Conservation (phyloP, 2,329 filamentous ascomycete genomes). For the Annulohypoxylon truncatum region DNA sequence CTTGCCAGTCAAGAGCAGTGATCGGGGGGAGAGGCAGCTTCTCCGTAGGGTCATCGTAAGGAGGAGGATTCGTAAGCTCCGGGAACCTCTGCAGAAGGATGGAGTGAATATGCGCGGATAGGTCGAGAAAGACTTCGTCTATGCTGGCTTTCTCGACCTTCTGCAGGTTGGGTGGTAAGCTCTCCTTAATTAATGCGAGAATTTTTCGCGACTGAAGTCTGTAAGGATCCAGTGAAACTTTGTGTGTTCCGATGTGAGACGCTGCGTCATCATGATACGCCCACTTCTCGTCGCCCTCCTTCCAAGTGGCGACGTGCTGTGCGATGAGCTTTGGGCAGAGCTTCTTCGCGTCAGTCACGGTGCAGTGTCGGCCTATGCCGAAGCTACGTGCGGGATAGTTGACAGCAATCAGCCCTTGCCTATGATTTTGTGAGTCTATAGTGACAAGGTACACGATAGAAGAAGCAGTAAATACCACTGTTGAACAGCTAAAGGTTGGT, state of each 20-base stretch:
- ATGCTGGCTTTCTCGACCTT: slow-evolving; percentile 93
- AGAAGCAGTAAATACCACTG: slow-evolving; percentile 73
- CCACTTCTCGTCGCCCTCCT: slow-evolving; percentile 92
- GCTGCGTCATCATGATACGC: slow-evolving; percentile 86
- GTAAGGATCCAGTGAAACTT: slow-evolving; percentile 95
- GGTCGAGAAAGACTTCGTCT: slow-evolving; percentile 94
- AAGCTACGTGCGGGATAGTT: slow-evolving; percentile 91
- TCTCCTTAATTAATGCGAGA: slow-evolving; percentile 79
- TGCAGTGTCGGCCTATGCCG: slow-evolving; percentile 83
- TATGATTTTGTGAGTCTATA: slow-evolving; percentile 48
- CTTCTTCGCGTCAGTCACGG: slow-evolving; percentile 83
- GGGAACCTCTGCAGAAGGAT: slow-evolving; percentile 81
- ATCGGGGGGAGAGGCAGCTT: slow-evolving; percentile 75
- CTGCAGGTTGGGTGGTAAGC: slow-evolving; percentile 72
- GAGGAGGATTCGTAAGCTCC: slow-evolving; percentile 74
- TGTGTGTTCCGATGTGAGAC: slow-evolving; percentile 84
- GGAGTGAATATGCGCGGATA: slow-evolving; percentile 85
- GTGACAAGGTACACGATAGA: slow-evolving; percentile 1
- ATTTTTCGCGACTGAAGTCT: slow-evolving; percentile 86
- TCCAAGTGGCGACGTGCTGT: slow-evolving; percentile 96
- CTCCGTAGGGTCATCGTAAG: slow-evolving; percentile 78
- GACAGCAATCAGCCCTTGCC: slow-evolving; percentile 93
- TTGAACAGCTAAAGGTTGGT: slow-evolving; percentile 88
- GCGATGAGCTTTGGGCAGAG: slow-evolving; percentile 84
- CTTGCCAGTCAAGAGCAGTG: slow-evolving; percentile 83